Evolutionary conservation across 1,284 basidiomycete genomes (phyloP), one percentile per base, ranked within the genome.

Genomic region (Salmacisia buchloeana): DNA sequence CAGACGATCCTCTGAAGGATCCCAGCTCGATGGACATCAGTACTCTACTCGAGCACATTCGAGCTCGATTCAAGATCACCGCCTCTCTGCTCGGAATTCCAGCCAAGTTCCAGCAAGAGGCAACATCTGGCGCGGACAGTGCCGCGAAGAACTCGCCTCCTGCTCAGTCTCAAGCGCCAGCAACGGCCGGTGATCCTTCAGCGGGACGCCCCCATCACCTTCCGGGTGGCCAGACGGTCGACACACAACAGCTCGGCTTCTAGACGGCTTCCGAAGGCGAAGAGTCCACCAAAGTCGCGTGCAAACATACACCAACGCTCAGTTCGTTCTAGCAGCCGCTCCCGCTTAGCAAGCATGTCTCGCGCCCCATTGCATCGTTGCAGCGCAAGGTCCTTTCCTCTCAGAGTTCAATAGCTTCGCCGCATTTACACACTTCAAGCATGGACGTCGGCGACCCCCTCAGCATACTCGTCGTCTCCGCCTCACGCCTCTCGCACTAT

Each of bases 31-130:
- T 91, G 31, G 90, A 92, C 76, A 85, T 92, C 54, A 81, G 86
- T 10, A 86, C 85, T 61, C 85, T 93, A 27, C 85, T 94, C 64
- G 86, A 87, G 43, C 87, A 89, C 69, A 94, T 96, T 67, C 86
- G 92, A 34, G 91, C 92, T 2, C 85, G 90, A 70, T 96, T 97
- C 81, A 89, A 89, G 72, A 85, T 88, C 0, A 85, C 92, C 23
- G 97, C 93, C 73, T 87, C 92, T 0, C 85, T 86, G 0, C 83
- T 97, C n/a, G 89, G 90, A 36, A 84, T 91, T 7, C 83, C 86
- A 36, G 88, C 91, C 0, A 54, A 54, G 65, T 83, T 15, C 21
- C n/a, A 33, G 31, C 38, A 54, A 31, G 38, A 36, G n/a, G 39
- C 31, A 60, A 60, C 39, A 33, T 23, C 58, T 18, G 43, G n/a